Conservation (phyloP, 768 basidiomycete species). For the Boletus tomentosulus region DNA sequence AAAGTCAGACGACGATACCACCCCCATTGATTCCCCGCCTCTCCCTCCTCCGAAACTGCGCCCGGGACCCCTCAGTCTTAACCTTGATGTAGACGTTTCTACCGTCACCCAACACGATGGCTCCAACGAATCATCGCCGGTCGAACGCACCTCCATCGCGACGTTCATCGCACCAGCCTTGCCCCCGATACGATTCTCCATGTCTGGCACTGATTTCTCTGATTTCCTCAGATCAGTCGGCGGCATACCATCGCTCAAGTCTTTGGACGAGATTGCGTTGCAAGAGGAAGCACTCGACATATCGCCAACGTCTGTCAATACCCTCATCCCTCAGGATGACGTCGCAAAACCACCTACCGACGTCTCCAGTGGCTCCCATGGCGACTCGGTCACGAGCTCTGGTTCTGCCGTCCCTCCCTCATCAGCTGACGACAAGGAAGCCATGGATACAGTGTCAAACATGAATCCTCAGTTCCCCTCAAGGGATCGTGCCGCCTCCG, state of each 20-base stretch:
- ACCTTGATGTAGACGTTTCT: conserved; percentile 15
- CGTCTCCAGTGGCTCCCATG: not conserved
- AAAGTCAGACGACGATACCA: conserved; percentile 23
- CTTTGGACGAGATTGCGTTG: conserved; percentile 44
- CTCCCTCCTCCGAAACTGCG: conserved; percentile 42
- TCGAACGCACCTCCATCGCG: conserved; percentile 62
- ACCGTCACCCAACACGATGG: conserved; percentile 31
- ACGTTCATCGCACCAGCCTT: conserved; percentile 85
- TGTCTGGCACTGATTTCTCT: conserved; percentile 78
- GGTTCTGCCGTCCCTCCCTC: not conserved
- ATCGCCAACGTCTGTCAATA: conserved; percentile 20
- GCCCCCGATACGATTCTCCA: conserved; percentile 88
- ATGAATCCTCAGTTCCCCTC: conserved; percentile 11
- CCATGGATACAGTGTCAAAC: conserved; percentile 11
- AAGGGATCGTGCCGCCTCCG: conserved; percentile 30
- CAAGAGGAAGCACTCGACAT: conserved; percentile 34
- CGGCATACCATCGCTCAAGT: conserved; percentile 44
- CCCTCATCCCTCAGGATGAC: conserved; percentile 10
- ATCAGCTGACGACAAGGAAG: conserved; percentile 4
- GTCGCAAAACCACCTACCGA: not conserved
- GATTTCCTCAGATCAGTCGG: conserved; percentile 62
- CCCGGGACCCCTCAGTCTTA: conserved; percentile 29
- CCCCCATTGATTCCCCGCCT: conserved; percentile 34
- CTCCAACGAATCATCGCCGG: conserved; percentile 57
- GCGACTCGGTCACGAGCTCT: not conserved